Conservation (phyloP, 768 basidiomycete genomes). For the Calocybe indica region DNA sequence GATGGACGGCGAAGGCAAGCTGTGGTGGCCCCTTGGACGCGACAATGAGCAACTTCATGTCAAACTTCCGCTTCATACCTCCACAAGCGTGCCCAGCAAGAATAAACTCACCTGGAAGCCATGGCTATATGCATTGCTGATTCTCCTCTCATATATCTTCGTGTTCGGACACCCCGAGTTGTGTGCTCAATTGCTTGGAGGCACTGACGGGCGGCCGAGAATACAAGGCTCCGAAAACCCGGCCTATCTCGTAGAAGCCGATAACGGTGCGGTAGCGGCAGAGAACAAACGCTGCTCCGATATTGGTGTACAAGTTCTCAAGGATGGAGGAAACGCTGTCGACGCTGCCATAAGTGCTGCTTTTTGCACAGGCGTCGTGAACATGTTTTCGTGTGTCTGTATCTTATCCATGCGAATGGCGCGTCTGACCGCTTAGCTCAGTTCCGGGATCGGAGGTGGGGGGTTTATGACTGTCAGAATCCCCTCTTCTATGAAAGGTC, state of each 20-base stretch:
- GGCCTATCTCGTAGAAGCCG: constrained; percentile 48
- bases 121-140: too few species aligned
- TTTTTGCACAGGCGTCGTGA: constrained; percentile 77
- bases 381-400: constrained; percentile 78
- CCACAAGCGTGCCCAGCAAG: too few species aligned
- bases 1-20: too few species aligned
- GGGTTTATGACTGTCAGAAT: constrained; percentile 83
- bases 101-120: too few species aligned
- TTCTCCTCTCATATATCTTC: background rate
- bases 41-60: too few species aligned
- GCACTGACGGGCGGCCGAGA: too few species aligned
- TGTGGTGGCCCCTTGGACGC: too few species aligned
- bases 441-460: constrained; percentile 83
- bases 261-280: constrained; percentile 81
- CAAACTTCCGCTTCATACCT: too few species aligned
- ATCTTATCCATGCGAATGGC: background rate
- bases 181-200: too few species aligned
- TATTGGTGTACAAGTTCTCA: constrained; percentile 72
- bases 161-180: background rate
- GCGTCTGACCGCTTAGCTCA: constrained; percentile 14
- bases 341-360: constrained; percentile 81
- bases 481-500: constrained; percentile 40
- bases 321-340: constrained; percentile 85
- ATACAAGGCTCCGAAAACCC: constrained; percentile 26
- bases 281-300: constrained; percentile 85